Evolutionary conservation across 441 rosid genomes (phyloP).

Genomic region (Adansonia gregorii): DNA sequence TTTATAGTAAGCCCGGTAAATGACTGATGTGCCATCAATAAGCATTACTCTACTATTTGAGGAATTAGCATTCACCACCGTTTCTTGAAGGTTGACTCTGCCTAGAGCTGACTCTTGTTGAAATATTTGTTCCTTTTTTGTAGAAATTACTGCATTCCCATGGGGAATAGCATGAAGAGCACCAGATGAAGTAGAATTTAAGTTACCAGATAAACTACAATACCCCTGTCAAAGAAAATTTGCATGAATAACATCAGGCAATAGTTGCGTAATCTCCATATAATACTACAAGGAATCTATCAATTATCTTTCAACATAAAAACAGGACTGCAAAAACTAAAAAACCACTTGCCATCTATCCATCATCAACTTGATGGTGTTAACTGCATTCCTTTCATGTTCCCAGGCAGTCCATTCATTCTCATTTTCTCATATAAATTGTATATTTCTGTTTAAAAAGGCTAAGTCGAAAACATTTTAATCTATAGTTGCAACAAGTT

Average conservation of each 20-base stretch:
- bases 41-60: constrained; percentile 86
- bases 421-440: background rate
- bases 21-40: constrained; percentile 90
- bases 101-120: constrained; percentile 32
- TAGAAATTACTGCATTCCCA: constrained; percentile 33
- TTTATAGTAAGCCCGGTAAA: constrained; percentile 96
- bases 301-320: background rate
- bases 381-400: background rate
- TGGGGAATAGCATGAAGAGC: constrained; percentile 38
- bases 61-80: constrained; percentile 36
- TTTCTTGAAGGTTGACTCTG: constrained; percentile 44
- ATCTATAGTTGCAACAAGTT: background rate
- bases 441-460: constrained; percentile 8
- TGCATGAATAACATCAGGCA: background rate
- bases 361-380: background rate
- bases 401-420: background rate
- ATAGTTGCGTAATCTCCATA: background rate
- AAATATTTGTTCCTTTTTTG: constrained; percentile 35
- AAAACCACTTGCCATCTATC: background rate
- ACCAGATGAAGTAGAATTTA: constrained; percentile 38
- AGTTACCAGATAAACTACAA: constrained; percentile 43
- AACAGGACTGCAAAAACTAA: background rate
- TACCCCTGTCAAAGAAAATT: constrained; percentile 48
- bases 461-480: background rate
- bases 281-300: background rate